These are phyloP conservation scores for Aspergillus nomiae DNA, from an alignment of 2,329 filamentous ascomycete species.

Conservation along the genomic window DNA sequence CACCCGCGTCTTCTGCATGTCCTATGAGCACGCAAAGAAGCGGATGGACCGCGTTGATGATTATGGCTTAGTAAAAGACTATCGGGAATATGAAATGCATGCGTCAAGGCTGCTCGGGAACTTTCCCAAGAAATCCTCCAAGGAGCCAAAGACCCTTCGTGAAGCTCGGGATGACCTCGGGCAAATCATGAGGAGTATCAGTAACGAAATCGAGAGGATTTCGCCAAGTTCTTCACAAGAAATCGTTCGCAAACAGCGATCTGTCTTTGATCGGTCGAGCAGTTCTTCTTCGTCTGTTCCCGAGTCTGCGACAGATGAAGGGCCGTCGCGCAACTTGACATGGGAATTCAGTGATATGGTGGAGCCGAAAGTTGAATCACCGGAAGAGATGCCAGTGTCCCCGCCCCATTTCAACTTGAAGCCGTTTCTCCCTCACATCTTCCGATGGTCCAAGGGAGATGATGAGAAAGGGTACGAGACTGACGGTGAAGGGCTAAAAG, in stretches of 20 bases:
- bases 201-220: conserved; percentile 43
- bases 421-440: conserved; percentile 38
- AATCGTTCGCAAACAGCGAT: conserved; percentile 38
- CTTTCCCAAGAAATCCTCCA: conserved; percentile 37
- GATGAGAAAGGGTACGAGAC: conserved; percentile 38
- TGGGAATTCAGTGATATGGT: conserved; percentile 34
- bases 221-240: conserved; percentile 48
- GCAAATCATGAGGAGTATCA: conserved; percentile 38
- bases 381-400: conserved; percentile 29
- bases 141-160: conserved; percentile 32
- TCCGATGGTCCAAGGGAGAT: conserved; percentile 27
- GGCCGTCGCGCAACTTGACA: conserved; percentile 35
- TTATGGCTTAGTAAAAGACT: conserved; percentile 47
- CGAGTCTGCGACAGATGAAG: conserved; percentile 43
- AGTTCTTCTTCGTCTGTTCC: conserved; percentile 48
- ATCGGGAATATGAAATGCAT: conserved; percentile 51
- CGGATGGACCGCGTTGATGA: conserved; percentile 42
- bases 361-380: conserved; percentile 36
- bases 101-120: conserved; percentile 42
- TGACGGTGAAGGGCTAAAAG: conserved; percentile 32
- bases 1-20: conserved; percentile 43
- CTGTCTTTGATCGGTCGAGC: conserved; percentile 50
- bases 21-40: conserved; percentile 43
- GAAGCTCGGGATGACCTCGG: conserved; percentile 39
- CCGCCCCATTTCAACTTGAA: conserved; percentile 30